A percentile compares a stretch with the other conserved stretches of the same genome.
Conservation (phyloP, 2,329 filamentous ascomycete species). For the Pseudofabraea citricarpa region DNA sequence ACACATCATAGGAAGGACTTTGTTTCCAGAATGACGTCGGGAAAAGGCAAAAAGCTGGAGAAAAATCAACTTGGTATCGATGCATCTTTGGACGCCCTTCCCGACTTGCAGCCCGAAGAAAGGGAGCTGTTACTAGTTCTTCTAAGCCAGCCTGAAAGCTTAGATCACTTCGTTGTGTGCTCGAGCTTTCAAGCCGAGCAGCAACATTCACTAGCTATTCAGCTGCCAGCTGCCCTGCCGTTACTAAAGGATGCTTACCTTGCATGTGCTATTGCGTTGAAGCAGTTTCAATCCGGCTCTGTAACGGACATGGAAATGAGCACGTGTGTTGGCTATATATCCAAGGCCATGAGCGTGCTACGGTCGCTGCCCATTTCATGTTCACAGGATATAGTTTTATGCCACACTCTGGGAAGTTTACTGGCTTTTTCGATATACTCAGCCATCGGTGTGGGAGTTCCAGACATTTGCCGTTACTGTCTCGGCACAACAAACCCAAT, state of each 20-base stretch:
- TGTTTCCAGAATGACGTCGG: background rate
- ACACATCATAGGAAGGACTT: conserved; percentile 7
- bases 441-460: conserved; percentile 21
- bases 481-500: conserved; percentile 18
- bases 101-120: conserved; percentile 13
- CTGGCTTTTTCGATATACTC: conserved; percentile 23
- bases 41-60: conserved; percentile 1
- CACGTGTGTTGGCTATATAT: conserved; percentile 12
- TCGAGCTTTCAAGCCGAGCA: conserved; percentile 17
- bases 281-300: conserved; percentile 12
- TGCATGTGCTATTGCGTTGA: conserved; percentile 20
- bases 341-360: conserved; percentile 17
- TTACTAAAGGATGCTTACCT: conserved; percentile 24
- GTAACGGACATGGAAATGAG: conserved; percentile 4
- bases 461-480: conserved; percentile 15
- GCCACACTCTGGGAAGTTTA: conserved; percentile 17
- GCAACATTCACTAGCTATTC: conserved; percentile 14
- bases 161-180: conserved; percentile 17
- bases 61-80: conserved; percentile 1
- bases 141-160: conserved; percentile 14
- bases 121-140: conserved; percentile 20
- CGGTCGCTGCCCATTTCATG: conserved; percentile 16
- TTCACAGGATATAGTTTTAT: conserved; percentile 17
- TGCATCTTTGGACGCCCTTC: conserved; percentile 2
- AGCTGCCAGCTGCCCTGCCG: conserved; percentile 11